Evolutionary conservation across 495 filamentous ascomycete species (phyloP), one percentile per base, ranked within the genome.

Genomic region (Achaetomiella virescens): DNA sequence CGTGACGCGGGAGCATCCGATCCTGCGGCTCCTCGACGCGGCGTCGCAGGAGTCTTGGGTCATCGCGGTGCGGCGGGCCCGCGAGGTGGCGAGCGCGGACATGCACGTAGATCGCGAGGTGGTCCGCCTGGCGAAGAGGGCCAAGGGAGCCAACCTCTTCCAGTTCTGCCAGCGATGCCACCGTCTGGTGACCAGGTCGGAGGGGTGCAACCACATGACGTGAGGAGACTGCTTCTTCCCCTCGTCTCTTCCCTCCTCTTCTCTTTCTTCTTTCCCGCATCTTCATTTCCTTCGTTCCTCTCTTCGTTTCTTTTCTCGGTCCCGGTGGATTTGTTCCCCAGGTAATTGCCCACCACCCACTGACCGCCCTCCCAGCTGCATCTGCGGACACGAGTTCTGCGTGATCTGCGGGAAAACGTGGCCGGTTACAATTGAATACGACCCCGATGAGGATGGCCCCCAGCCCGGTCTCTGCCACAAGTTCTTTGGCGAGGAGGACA

Each of bases 161-260:
- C 54, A 57, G 46, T 57, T 55, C 12, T 57, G 54, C 25, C 38
- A 24, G 25, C 7, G 29, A 1, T 57, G 54, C n/a, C 15, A 44
- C 2, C 27, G 46, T 6, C 12, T 57, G 27, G 45, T 50, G 14
- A 45, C 5, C 12, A 33, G 47, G 6, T 8, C 8, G 0, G 37
- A 35, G 2, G 54, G 54, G 2, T 57, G 54, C 18, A 57, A 57
- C n/a, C 54, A 57, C 11, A 51, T 57, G 6, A 31, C 18, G 54
- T 57, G 20, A 43, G 54, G n/a, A n/a, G n/a, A n/a, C n/a, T 42
- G 8, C 8, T 1, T 1, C 3, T 38, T 3, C 11, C 17, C 24
- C 5, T 18, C 17, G 5, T 22, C 14, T 14, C 6, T 18, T 46
- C 25, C 10, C 2, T 33, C 17, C 9, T 31, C 27, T 31, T 22